A percentile compares a stretch with the other conserved stretches of the same genome.
Evolutionary conservation across 352 stramenopile species (phyloP).

Genomic region (Saprolegnia diclina): DNA sequence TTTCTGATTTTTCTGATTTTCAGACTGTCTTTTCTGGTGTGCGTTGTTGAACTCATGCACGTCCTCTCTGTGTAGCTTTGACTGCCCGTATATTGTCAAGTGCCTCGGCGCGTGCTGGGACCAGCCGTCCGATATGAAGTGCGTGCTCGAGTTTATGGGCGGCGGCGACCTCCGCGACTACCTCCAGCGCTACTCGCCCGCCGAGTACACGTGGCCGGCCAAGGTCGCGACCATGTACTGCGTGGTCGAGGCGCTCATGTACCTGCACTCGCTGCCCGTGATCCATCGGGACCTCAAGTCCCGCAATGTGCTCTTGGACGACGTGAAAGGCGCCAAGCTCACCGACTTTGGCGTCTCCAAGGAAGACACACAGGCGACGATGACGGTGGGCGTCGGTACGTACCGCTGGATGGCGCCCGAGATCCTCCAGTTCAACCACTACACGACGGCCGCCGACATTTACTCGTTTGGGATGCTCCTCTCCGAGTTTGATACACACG

Average conservation of each 20-base stretch:
- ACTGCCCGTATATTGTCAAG: conserved; percentile 15
- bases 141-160: conserved; percentile 23
- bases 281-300: conserved; percentile 26
- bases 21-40: not conserved
- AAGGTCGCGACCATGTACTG: conserved; percentile 4
- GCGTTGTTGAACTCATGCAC: not conserved
- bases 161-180: conserved; percentile 15
- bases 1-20: not conserved
- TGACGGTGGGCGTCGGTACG: conserved; percentile 25
- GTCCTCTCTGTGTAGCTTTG: conserved; percentile 22
- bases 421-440: conserved; percentile 26
- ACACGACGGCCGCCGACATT: conserved; percentile 22
- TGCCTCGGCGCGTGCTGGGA: conserved; percentile 20
- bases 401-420: conserved; percentile 27
- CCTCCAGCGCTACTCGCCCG: not conserved
- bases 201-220: conserved; percentile 9
- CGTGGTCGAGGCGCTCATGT: conserved; percentile 28
- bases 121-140: conserved; percentile 26
- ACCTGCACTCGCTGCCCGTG: conserved; percentile 39
- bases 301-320: conserved; percentile 19
- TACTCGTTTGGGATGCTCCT: conserved; percentile 25
- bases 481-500: conserved; percentile 23
- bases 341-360: conserved; percentile 35
- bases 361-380: conserved; percentile 25
- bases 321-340: conserved; percentile 17